phyloP scores from a whole-genome alignment of 805 yeast species.

The Candida maesae region DNA sequence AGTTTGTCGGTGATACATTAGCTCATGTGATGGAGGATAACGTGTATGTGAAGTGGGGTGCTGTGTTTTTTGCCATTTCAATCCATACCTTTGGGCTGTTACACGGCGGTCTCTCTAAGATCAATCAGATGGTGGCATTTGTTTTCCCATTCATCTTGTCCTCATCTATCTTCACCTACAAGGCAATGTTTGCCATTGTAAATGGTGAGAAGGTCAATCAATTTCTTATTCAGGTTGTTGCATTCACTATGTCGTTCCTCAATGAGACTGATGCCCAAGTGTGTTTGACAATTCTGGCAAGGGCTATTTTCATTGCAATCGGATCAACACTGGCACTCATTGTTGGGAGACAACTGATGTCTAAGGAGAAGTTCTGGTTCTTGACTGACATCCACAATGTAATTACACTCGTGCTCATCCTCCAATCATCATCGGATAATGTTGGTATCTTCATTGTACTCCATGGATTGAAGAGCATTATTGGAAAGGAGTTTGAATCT shows the following conservation, averaged over 20 bases:
- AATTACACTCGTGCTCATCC: slow-evolving; percentile 39
- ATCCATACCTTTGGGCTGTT: slow-evolving; percentile 25
- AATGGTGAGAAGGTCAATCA: slow-evolving; percentile 54
- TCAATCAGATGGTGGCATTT: slow-evolving; percentile 37
- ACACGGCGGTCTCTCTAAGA: slow-evolving; percentile 23
- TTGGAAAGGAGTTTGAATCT: slow-evolving; percentile 9
- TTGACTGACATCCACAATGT: slow-evolving; percentile 37
- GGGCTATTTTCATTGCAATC: slow-evolving; percentile 33
- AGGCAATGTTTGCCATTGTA: slow-evolving; percentile 46
- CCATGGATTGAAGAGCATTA: slow-evolving; percentile 22
- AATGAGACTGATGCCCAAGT: slow-evolving; percentile 29
- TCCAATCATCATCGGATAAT: slow-evolving; percentile 45
- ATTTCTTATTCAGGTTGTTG: slow-evolving; percentile 27
- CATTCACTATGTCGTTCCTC: slow-evolving; percentile 29
- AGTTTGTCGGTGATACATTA: slow-evolving; percentile 52
- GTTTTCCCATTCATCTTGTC: slow-evolving; percentile 43
- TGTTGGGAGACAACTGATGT: slow-evolving; percentile 14
- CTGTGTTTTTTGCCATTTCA: slow-evolving; percentile 39
- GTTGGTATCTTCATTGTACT: slow-evolving; percentile 47
- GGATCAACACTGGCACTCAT: slow-evolving; percentile 32
- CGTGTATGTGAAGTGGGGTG: slow-evolving; percentile 41
- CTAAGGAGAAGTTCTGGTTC: slow-evolving; percentile 16
- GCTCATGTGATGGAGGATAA: slow-evolving; percentile 38
- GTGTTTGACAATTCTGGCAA: slow-evolving; percentile 33
- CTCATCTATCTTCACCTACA: slow-evolving; percentile 48